Evolutionary conservation across 208 protist genomes (phyloP).

Genomic region (Herpetomonas tarakana): DNA sequence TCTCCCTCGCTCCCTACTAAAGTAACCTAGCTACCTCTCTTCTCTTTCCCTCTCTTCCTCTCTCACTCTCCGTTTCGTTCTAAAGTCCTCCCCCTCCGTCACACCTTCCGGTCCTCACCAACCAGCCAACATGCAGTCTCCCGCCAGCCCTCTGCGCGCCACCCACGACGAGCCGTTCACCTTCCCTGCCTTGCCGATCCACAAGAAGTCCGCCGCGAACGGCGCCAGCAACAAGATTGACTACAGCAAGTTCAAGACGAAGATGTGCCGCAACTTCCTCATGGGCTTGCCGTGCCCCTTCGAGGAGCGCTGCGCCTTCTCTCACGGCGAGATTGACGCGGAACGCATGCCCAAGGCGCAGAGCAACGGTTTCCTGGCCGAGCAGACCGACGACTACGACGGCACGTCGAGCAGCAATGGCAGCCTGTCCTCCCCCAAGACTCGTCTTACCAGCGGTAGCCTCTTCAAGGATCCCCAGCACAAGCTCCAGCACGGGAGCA

Average conservation of each 20-base stretch:
- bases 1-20: too few species aligned
- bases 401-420: conserved; percentile 8
- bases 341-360: conserved; percentile 9
- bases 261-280: conserved; percentile 83
- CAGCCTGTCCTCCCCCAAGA: conserved; percentile 8
- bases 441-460: neutral
- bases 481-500: conserved; percentile 7
- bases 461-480: too few species aligned
- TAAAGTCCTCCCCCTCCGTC: neutral
- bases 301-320: conserved; percentile 83
- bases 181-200: conserved; percentile 1
- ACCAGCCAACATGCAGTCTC: conserved; percentile 1
- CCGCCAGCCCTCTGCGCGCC: neutral
- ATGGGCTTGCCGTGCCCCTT: conserved; percentile 71
- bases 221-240: conserved; percentile 64
- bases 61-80: conserved; percentile 3
- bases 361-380: neutral
- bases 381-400: neutral
- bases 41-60: neutral
- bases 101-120: neutral
- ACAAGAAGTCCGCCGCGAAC: conserved; percentile 22
- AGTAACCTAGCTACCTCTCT: conserved; percentile 7
- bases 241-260: conserved; percentile 83
- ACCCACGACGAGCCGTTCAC: neutral
- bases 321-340: conserved; percentile 56